Conservation (phyloP, 148 eudicot genomes). For the Rhododendron simsii region DNA sequence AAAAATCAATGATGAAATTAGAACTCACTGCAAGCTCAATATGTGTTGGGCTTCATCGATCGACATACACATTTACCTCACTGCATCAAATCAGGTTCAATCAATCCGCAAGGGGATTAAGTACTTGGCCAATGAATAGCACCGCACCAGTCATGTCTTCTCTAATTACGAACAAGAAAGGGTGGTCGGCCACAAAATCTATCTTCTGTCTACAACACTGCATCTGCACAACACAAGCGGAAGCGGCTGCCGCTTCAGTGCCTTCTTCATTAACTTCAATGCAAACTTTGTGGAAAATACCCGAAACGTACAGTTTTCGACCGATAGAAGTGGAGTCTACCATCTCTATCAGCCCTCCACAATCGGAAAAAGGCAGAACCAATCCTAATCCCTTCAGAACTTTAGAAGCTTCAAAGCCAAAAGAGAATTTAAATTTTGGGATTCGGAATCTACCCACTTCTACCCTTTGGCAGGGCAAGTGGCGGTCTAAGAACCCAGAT, state of each 20-base stretch:
- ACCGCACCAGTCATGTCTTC: conserved; percentile 81
- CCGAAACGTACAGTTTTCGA: conserved; percentile 46
- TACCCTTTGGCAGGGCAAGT: conserved; percentile 39
- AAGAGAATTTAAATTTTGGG: conserved; percentile 70
- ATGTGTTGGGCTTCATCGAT: no score
- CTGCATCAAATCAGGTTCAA: background rate
- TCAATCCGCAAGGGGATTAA: conserved; percentile 33
- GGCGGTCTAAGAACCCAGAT: conserved; percentile 47
- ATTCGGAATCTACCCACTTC: conserved; percentile 54
- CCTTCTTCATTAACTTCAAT: conserved; percentile 93
- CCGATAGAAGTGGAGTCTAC: conserved; percentile 30
- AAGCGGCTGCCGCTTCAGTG: conserved; percentile 84
- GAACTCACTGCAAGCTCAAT: background rate
- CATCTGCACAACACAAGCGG: conserved; percentile 38
- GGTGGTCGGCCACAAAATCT: conserved; percentile 88
- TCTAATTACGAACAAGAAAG: conserved; percentile 67
- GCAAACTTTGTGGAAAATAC: conserved; percentile 61
- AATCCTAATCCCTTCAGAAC: conserved; percentile 57
- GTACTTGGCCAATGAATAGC: conserved; percentile 58
- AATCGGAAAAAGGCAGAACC: conserved; percentile 22
- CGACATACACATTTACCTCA: background rate
- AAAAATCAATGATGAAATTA: no score
- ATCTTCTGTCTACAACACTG: background rate
- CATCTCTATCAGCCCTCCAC: conserved; percentile 59
- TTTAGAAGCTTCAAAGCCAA: conserved; percentile 71